These are phyloP conservation scores for Nemania bipapillata DNA, from an alignment of 2,329 filamentous ascomycete species.

Conservation along the genomic window DNA sequence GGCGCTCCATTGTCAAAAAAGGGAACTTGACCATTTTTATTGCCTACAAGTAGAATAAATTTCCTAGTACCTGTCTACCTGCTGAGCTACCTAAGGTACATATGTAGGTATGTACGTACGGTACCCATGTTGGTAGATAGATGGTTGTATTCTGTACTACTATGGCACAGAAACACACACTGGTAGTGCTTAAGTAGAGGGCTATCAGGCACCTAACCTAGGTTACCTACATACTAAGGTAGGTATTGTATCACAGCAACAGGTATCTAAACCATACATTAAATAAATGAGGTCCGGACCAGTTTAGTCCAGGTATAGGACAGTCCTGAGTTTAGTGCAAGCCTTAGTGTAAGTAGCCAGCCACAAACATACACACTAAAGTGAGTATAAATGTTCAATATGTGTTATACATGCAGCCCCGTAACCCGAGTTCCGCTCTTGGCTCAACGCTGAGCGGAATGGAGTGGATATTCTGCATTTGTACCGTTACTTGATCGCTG, in stretches of 20 bases:
- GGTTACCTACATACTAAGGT: neutral
- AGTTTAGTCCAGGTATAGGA: too few species aligned
- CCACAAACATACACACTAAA: neutral
- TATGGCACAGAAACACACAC: neutral
- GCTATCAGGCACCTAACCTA: too few species aligned
- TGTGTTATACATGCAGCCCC: too few species aligned
- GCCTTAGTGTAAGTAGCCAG: neutral
- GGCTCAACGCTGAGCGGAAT: neutral
- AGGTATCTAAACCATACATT: neutral
- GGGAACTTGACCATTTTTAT: slow-evolving; percentile 4
- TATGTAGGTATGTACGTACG: too few species aligned
- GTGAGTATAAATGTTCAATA: too few species aligned
- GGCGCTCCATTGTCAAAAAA: neutral
- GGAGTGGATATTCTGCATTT: neutral
- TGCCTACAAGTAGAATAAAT: neutral
- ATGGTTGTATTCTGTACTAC: too few species aligned
- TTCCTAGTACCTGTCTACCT: too few species aligned
- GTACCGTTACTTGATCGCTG: neutral
- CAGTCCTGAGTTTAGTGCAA: neutral
- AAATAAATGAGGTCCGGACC: neutral
- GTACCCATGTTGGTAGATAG: too few species aligned
- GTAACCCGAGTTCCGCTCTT: neutral
- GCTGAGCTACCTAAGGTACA: too few species aligned
- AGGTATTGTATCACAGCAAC: neutral
- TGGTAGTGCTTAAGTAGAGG: neutral